phyloP scores from a whole-genome alignment of 257 asterid genomes.

The Jasminum sambac region DNA sequence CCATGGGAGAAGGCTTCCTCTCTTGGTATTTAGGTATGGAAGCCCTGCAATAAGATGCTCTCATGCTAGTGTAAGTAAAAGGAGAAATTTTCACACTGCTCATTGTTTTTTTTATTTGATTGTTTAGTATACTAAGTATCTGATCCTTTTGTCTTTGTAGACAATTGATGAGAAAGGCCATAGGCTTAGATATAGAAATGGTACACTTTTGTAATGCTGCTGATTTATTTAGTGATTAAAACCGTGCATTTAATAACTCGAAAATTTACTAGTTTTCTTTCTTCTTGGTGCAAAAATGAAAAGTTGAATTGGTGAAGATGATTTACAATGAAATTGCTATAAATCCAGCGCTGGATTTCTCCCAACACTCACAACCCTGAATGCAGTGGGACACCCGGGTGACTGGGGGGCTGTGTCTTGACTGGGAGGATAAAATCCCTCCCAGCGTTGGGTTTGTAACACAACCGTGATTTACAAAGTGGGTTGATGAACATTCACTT shows the following conservation, averaged over 20 bases:
- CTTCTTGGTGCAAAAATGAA: background rate
- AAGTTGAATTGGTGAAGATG: background rate
- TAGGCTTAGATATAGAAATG: background rate
- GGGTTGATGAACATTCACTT: no score
- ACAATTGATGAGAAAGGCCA: conserved; percentile 13
- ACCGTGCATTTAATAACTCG: background rate
- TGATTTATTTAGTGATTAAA: background rate
- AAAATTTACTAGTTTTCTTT: background rate
- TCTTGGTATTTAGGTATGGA: conserved; percentile 6
- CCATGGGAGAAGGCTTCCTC: conserved; percentile 70
- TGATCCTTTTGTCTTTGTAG: conserved; percentile 16
- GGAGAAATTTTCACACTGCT: conserved; percentile 21
- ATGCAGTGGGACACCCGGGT: no score
- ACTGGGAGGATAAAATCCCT: no score
- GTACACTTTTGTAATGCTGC: background rate
- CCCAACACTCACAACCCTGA: no score
- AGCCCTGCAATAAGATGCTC: background rate
- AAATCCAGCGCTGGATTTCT: no score
- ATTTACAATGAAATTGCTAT: no score
- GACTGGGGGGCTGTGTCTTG: no score
- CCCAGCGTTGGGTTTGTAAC: no score
- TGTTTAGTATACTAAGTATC: conserved; percentile 15
- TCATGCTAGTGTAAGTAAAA: conserved; percentile 26
- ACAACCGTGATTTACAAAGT: no score
- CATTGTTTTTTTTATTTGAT: conserved; percentile 12